phyloP scores from a whole-genome alignment of 129 eudicot genomes.

The Chrysanthemum makinoi region DNA sequence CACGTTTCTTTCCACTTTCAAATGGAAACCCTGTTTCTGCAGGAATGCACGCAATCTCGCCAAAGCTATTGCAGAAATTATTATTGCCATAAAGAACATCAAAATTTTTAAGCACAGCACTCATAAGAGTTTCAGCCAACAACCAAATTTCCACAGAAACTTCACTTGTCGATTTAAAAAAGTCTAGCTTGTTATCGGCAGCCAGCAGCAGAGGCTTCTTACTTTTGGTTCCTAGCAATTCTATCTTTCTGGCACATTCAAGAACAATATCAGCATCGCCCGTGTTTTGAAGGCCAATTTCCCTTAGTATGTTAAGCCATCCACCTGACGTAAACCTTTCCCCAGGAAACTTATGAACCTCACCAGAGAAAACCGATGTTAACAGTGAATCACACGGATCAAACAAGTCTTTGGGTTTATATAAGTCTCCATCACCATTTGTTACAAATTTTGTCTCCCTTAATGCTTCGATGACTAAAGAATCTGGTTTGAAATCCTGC shows the following conservation, averaged over 20 bases:
- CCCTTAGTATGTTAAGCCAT: neutral
- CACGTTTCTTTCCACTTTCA: neutral
- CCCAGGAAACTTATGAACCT: neutral
- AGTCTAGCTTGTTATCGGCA: neutral
- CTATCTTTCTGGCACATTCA: conserved; percentile 3
- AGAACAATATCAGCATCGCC: neutral
- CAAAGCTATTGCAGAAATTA: neutral
- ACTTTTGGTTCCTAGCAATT: neutral
- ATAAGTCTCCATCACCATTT: neutral
- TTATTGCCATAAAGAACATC: neutral
- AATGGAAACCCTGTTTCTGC: neutral
- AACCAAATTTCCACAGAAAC: neutral
- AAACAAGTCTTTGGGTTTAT: conserved; percentile 1
- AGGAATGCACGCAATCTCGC: neutral
- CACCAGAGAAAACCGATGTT: neutral
- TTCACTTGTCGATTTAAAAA: neutral
- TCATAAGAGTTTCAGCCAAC: neutral
- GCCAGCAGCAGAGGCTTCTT: neutral
- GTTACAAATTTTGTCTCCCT: neutral
- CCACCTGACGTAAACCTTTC: neutral
- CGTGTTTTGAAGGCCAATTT: neutral
- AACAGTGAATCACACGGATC: neutral
- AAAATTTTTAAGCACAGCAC: neutral
- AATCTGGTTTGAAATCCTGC: neutral
- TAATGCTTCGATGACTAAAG: neutral